Conservation (phyloP, 1,139 yeast genomes). For the Suhomyces chickasaworum region DNA sequence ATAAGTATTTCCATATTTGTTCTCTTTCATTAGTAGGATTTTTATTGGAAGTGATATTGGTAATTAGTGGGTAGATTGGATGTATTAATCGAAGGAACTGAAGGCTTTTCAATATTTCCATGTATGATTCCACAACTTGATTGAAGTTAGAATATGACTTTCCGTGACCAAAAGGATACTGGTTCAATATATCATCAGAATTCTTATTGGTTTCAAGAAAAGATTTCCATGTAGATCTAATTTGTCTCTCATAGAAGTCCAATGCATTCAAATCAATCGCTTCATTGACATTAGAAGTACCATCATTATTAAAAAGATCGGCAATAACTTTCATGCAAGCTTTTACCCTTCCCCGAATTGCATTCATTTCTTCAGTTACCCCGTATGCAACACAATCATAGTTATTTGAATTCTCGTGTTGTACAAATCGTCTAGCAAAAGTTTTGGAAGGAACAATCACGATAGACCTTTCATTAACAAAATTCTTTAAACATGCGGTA, state of each 20-base stretch:
- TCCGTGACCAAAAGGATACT: conserved; percentile 14
- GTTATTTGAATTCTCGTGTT: not conserved
- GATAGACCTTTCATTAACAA: conserved; percentile 30
- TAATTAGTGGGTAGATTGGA: conserved; percentile 14
- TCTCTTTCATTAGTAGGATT: not conserved
- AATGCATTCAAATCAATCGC: conserved; percentile 12
- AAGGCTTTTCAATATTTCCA: conserved; percentile 8
- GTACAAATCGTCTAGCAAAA: conserved; percentile 4
- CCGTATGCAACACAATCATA: conserved; percentile 4
- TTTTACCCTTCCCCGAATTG: not conserved
- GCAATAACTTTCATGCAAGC: conserved; percentile 6
- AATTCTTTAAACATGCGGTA: not conserved
- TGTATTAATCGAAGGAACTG: conserved; percentile 9
- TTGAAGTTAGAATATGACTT: conserved; percentile 1
- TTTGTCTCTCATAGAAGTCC: conserved; percentile 15
- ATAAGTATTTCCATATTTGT: conserved; percentile 16
- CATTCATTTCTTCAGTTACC: conserved; percentile 5
- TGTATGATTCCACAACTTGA: conserved; percentile 14
- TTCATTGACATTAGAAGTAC: not conserved
- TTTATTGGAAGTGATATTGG: no score
- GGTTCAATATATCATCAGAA: not conserved
- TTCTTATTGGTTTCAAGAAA: conserved; percentile 7
- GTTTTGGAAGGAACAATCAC: conserved; percentile 29
- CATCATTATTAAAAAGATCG: conserved; percentile 14
- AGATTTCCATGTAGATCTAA: conserved; percentile 15